A percentile compares a stretch with the other conserved stretches of the same genome.
These are phyloP conservation scores for Fusarium sp. DNA, from an alignment of 2,329 filamentous ascomycete genomes.

Conservation along the genomic window DNA sequence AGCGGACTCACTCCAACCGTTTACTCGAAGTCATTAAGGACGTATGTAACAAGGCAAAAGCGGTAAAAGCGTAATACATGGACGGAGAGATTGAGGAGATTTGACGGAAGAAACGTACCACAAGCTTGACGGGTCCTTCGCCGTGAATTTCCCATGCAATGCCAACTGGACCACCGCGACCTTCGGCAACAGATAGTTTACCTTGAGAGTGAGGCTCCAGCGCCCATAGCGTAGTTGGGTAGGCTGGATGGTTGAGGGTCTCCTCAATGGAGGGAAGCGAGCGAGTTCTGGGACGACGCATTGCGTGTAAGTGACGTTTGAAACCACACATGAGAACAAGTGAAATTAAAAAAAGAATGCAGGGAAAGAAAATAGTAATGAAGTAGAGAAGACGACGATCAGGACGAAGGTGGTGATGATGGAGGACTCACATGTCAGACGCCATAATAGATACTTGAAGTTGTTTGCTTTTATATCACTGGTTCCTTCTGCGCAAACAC, in stretches of 20 bases:
- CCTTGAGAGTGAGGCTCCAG: slow-evolving; percentile 74
- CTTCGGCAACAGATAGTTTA: slow-evolving; percentile 71
- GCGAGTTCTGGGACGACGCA: slow-evolving; percentile 21
- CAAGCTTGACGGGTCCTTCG: slow-evolving; percentile 74
- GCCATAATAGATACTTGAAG: slow-evolving; percentile 19
- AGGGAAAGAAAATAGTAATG: neutral
- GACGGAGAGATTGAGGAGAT: slow-evolving; percentile 13
- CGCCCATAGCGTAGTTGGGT: slow-evolving; percentile 72
- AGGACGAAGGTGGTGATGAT: neutral
- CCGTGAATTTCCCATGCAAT: slow-evolving; percentile 86
- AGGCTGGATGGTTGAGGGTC: slow-evolving; percentile 73
- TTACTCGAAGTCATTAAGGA: neutral
- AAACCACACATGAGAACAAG: slow-evolving; percentile 7
- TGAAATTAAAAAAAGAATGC: neutral
- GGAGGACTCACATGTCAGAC: slow-evolving; percentile 24
- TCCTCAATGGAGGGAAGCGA: slow-evolving; percentile 63
- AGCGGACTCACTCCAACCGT: neutral
- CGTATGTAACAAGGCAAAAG: neutral
- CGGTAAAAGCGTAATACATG: slow-evolving; percentile 2
- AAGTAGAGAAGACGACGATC: neutral
- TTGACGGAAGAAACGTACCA: slow-evolving; percentile 65
- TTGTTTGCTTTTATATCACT: slow-evolving; percentile 27
- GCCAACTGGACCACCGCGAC: slow-evolving; percentile 78
- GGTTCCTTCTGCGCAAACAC: slow-evolving; percentile 13
- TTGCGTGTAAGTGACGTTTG: slow-evolving; percentile 15